These are phyloP conservation scores for Trichoderma hamatum DNA, from an alignment of 2,329 filamentous ascomycete species.

Conservation along the genomic window DNA sequence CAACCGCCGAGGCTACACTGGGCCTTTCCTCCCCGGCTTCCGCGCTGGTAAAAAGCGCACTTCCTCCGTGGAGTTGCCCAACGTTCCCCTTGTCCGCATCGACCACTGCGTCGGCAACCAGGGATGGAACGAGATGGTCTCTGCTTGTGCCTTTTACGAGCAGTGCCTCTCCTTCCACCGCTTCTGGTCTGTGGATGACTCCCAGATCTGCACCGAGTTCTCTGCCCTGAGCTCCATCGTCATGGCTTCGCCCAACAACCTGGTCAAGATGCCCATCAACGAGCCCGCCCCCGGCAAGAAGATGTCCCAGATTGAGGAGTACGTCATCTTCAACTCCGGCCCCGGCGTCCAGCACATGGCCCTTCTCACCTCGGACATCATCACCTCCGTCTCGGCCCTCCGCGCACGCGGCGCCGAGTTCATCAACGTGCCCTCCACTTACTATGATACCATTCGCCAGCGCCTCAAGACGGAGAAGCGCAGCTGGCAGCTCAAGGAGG, in stretches of 20 bases:
- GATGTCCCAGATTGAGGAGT: constrained; percentile 93
- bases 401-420: constrained; percentile 90
- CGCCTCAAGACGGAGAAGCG: constrained; percentile 68
- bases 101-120: constrained; percentile 99
- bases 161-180: constrained; percentile 88
- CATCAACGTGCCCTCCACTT: constrained; percentile 84
- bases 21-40: constrained; percentile 84
- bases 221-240: constrained; percentile 86
- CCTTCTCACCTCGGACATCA: constrained; percentile 78
- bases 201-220: constrained; percentile 89
- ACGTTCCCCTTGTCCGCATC: constrained; percentile 71
- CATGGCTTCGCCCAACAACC: constrained; percentile 81
- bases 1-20: constrained; percentile 69
- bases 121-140: constrained; percentile 85
- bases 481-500: constrained; percentile 70
- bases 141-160: constrained; percentile 76
- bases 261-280: constrained; percentile 98
- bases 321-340: constrained; percentile 85
- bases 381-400: constrained; percentile 74
- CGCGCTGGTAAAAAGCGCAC: constrained; percentile 53
- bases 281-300: constrained; percentile 89
- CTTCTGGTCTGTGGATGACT: constrained; percentile 97
- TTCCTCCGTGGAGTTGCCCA: constrained; percentile 55
- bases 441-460: constrained; percentile 77
- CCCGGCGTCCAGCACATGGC: constrained; percentile 94